Base-by-base conservation (phyloP, 768 basidiomycete genomes). In the Russula sp. region DNA sequence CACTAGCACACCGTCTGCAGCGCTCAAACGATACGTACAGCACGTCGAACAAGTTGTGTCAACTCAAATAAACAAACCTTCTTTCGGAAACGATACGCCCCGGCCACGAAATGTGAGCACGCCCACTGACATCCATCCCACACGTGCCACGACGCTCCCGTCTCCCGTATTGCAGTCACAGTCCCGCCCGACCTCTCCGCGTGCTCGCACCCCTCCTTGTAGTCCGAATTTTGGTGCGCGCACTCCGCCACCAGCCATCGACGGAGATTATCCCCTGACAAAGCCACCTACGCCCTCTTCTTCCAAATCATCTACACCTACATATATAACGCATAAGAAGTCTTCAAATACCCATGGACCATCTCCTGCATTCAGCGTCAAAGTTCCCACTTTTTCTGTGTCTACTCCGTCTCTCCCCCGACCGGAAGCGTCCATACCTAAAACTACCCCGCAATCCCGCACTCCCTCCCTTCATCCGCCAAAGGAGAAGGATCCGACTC, bases 401-500 rank as follows among this genome's bases (percentile, higher is more conserved):
- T 58, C 64, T 10, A 64, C 69, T 38, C 59, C 69, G 18, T 76
- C 79, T 41, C 76, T 85, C 22, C 79, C 82, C 10, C 77, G 83
- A 57, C 78, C 83, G 10, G 77, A 83, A 49, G 78, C 77, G 55
- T 83, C 83, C 8, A 74, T 75, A 49, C 76, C 79, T 5, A 80
- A 81, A 22, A 67, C 74, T 2, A 77, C 83, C 0, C 71, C 79
- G 1, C 75, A 75, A 22, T 79, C 34, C 83, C 87, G 5, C 80
- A 83, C 18, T 82, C 81, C 5, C 86, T 90, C 69, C 18, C 74
- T 85, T 32, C 84, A 81, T 48, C 75, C 77, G 2, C 74, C 81
- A 9, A 69, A 78, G 4, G 71, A 77, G 55, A 92, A 91, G 70
- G 89, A 90, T 48, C 82, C 82, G 4, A 90, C 89, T 2, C 91